A percentile compares a stretch with the other conserved stretches of the same genome.
phyloP scores from a whole-genome alignment of 2,329 filamentous ascomycete species.

The Aureobasidium lini region DNA sequence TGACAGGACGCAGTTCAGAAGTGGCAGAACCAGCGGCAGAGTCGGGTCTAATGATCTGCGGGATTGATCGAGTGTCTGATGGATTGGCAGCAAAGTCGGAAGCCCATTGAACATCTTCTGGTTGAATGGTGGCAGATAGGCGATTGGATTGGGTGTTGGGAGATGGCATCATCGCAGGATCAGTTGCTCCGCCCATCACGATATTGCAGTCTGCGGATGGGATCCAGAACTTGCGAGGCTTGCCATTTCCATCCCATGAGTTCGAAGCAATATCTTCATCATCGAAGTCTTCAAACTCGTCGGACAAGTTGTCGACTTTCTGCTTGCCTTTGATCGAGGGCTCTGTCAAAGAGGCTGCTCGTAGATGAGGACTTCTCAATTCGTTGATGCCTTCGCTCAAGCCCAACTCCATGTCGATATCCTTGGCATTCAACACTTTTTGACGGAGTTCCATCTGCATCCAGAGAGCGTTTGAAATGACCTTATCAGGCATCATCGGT shows the following conservation, averaged over 20 bases:
- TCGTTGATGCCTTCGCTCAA: constrained; percentile 35
- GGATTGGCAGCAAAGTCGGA: constrained; percentile 46
- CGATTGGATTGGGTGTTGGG: constrained; percentile 35
- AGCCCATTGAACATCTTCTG: constrained; percentile 49
- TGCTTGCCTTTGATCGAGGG: constrained; percentile 39
- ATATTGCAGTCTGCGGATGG: constrained; percentile 49
- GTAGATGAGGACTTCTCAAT: background rate
- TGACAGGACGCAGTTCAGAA: constrained; percentile 27
- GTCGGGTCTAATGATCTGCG: constrained; percentile 9
- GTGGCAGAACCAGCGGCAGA: constrained; percentile 22
- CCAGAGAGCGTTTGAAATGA: constrained; percentile 50
- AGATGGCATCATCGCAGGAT: constrained; percentile 44
- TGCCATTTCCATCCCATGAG: constrained; percentile 48
- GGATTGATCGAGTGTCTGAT: constrained; percentile 24
- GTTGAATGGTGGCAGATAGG: constrained; percentile 45
- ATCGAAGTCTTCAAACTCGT: constrained; percentile 23
- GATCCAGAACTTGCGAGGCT: constrained; percentile 51
- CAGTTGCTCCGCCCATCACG: constrained; percentile 47
- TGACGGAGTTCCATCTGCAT: constrained; percentile 51
- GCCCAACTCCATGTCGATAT: constrained; percentile 46
- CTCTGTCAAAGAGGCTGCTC: background rate
- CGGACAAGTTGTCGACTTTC: constrained; percentile 20
- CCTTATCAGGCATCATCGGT: constrained; percentile 47
- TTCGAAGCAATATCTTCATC: constrained; percentile 37
- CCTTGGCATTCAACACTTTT: constrained; percentile 45